phyloP scores from a whole-genome alignment of 2,329 filamentous ascomycete species.

The Dryadomyces quercus-mongolicae region DNA sequence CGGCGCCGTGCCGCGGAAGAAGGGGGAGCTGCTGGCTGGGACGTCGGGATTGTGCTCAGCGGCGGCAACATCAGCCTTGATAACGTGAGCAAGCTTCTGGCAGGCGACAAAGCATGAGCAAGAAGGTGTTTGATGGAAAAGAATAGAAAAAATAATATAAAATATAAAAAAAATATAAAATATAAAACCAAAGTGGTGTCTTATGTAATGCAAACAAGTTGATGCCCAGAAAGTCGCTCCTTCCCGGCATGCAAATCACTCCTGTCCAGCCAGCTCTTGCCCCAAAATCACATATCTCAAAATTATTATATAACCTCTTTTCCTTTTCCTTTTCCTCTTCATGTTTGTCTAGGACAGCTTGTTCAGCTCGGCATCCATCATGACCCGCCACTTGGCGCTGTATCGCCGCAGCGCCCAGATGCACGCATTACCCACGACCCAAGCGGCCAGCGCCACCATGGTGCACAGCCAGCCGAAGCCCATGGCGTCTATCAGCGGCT shows the following conservation, averaged over 20 bases:
- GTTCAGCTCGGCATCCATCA: conserved; percentile 40
- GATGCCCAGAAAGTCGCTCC: background rate
- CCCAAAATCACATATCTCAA: too few species aligned
- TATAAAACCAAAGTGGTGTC: background rate
- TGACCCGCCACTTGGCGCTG: conserved; percentile 49
- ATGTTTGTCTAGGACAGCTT: conserved; percentile 1
- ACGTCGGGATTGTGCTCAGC: conserved; percentile 47
- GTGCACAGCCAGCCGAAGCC: conserved; percentile 71
- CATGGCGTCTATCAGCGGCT: conserved; percentile 58
- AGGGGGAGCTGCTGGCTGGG: conserved; percentile 63
- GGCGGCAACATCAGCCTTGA: conserved; percentile 49
- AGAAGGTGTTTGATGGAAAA: background rate
- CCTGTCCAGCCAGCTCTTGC: background rate
- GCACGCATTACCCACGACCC: conserved; percentile 42
- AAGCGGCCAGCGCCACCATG: conserved; percentile 35
- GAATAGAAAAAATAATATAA: background rate
- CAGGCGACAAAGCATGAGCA: background rate
- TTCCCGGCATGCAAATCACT: background rate
- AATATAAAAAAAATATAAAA: background rate
- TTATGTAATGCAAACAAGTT: too few species aligned
- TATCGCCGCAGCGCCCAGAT: conserved; percentile 51
- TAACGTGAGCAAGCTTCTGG: conserved; percentile 38
- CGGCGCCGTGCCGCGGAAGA: conserved; percentile 55
- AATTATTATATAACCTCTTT: background rate
- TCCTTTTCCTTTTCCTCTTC: background rate